Base-by-base conservation (phyloP, 768 basidiomycete genomes). In the Mycena rosella region DNA sequence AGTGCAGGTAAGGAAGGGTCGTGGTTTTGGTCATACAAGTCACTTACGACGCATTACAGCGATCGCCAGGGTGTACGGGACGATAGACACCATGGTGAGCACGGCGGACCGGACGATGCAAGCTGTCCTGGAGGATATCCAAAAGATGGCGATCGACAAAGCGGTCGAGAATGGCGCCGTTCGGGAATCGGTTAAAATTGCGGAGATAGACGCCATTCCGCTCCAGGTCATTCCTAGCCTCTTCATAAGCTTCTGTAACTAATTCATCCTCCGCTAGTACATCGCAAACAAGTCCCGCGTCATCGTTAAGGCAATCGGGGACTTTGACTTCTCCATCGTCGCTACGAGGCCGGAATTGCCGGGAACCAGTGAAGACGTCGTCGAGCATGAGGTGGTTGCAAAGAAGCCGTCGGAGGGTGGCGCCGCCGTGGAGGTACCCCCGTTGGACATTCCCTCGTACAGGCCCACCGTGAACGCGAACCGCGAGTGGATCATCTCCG, bases 301-400 rank as follows among this genome's bases (percentile, higher is more conserved):
- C 74, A 85, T 86, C 52, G 86, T 88, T 74, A 87, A 87, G 74
- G 88, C 86, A 1, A 84, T 86, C 11, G 88, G 88, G 2, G 86
- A 88, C 51, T 81, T 81, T 22, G 70, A 69, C 38, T 72, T 66
- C 52, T 63, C 67, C 18, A n/a, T 58, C 68, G 29, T 60, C 62
- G 36, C 61, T 6, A 20, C 10, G 52, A 34, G 9, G 14, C 17
- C 60, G 11, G 59, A 60, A 3, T 29, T 49, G 11, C 11, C 49
- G 22, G 48, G 22, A 14, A 24, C 34, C 1, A 36, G 36, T 9
- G 60, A 60, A 22, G 27, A n/a, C 34, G 2, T 18, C 17, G 36
- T 20, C 32, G 60, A 63, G 52, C 30, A 45, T 34, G 30, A 32
- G 9, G 53, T 63, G 27, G 44, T 32, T 22, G 62, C 47, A 24